Evolutionary conservation across 495 filamentous ascomycete genomes (phyloP).

Genomic region (Lasiosphaeria hispida): DNA sequence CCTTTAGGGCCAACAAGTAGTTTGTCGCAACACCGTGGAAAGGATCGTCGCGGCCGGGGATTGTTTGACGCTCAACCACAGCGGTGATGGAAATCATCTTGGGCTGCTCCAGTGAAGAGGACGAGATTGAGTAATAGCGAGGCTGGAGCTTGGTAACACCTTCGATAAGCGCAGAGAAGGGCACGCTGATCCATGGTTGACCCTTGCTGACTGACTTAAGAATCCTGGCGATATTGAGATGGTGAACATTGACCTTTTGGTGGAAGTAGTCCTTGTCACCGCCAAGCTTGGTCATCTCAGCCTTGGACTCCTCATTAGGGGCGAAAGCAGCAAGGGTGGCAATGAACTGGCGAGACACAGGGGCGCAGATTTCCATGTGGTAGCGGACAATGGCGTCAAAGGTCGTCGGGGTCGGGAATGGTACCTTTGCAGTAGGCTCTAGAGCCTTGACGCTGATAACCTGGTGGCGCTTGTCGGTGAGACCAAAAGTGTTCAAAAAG

Average conservation of each 20-base stretch:
- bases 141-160: conserved; percentile 92
- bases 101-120: conserved; percentile 90
- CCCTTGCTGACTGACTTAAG: conserved; percentile 69
- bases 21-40: conserved; percentile 97
- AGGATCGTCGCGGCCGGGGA: conserved; percentile 75
- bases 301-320: conserved; percentile 77
- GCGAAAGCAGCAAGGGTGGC: conserved; percentile 85
- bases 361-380: conserved; percentile 94
- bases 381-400: conserved; percentile 93
- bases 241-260: conserved; percentile 74
- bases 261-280: conserved; percentile 96
- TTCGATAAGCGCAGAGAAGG: conserved; percentile 94
- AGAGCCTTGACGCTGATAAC: conserved; percentile 91
- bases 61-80: conserved; percentile 78
- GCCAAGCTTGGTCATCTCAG: conserved; percentile 83
- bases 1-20: conserved; percentile 92
- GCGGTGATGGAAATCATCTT: conserved; percentile 92
- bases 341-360: conserved; percentile 94
- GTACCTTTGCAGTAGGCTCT: conserved; percentile 94
- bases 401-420: conserved; percentile 95
- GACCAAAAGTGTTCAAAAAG: conserved; percentile 76
- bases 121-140: conserved; percentile 99
- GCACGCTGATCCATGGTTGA: conserved; percentile 75
- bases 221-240: conserved; percentile 87
- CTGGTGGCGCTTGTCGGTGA: conserved; percentile 70